Base-by-base conservation (phyloP, 2,329 filamentous ascomycete species). In the Chalaropsis thielavioides region DNA sequence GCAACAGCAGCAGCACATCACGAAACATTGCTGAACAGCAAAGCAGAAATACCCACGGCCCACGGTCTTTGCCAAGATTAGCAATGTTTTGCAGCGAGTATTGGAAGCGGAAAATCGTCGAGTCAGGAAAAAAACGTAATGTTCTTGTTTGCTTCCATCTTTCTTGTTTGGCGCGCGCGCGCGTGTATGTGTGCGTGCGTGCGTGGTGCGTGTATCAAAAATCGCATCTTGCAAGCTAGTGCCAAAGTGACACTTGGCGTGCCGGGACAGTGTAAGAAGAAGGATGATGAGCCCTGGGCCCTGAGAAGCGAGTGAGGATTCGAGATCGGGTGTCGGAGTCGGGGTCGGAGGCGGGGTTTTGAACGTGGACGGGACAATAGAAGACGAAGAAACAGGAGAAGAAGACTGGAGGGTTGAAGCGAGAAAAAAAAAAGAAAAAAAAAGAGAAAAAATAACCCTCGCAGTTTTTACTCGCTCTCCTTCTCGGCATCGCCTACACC, bases 161-260 rank as follows among this genome's bases (percentile, higher is more conserved):
- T 31, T 6, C 31, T 8, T 49, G 11, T 10, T 6, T 31, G 3
- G 31, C 31, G 31, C 31, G 31, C 31, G 31, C 31, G 31, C 31
- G 31, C 31, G 6, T 31, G 31, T 31, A 2, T 31, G 31, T 31
- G 13, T 19, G 7, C 22, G 51, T 19, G 51, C 22, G 51, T 19
- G 51, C 10, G 49, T 54, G 51, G 51, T 19, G 31, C 6, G 31
- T 31, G 31, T 31, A 31, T 31, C 31, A 31, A 31, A 31, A 56
- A 56, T 35, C 31, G 51, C 13, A 56, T 15, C 11, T 56, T 56
- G 22, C n/a, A 19, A 56, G 17, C 51, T 56, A 56, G 51, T 56
- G 51, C 51, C 51, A 56, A 11, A 56, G 17, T 56, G 51, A 56
- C 51, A 56, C 51, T 56, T 56, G 51, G 51, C 51, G 22, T 56